phyloP scores from a whole-genome alignment of 768 basidiomycete genomes.

The Trichaptum fuscoviolaceum region DNA sequence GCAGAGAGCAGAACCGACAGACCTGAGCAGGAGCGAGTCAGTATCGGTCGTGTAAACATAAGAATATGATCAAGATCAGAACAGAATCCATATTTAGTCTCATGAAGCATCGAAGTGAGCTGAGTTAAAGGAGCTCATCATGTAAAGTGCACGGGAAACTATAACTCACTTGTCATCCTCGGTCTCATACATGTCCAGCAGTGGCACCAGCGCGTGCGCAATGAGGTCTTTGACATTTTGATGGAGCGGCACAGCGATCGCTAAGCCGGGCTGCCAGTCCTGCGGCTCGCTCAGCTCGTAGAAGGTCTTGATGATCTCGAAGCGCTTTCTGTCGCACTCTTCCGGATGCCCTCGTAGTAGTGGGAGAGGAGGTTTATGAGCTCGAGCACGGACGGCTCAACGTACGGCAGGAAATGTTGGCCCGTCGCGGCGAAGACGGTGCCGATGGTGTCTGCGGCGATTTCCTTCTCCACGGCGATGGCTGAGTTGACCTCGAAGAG shows the following conservation, averaged over 20 bases:
- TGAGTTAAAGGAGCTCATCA: conserved; percentile 61
- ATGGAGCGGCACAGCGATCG: conserved; percentile 55
- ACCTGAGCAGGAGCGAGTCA: conserved; percentile 40
- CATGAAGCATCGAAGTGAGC: conserved; percentile 75
- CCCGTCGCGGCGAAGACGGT: conserved; percentile 81
- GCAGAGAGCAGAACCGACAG: conserved; percentile 84
- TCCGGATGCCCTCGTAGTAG: conserved; percentile 97
- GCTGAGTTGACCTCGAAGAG: conserved; percentile 91
- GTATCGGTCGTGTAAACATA: conserved; percentile 15
- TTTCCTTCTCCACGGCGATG: conserved; percentile 98
- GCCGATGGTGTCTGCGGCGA: conserved; percentile 94
- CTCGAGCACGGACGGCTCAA: conserved; percentile 76
- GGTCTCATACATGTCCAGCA: conserved; percentile 85
- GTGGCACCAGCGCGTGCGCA: conserved; percentile 61
- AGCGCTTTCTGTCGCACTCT: conserved; percentile 79
- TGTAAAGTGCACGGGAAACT: conserved; percentile 12
- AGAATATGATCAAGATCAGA: conserved; percentile 29
- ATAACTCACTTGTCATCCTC: conserved; percentile 96
- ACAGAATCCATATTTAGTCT: conserved; percentile 36
- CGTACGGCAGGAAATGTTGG: conserved; percentile 82
- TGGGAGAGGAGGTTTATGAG: conserved; percentile 78
- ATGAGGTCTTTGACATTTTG: conserved; percentile 75
- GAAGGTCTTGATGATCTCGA: conserved; percentile 87
- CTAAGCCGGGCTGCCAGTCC: conserved; percentile 77
- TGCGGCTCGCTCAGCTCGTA: conserved; percentile 80